Conservation (phyloP, 345 rosid genomes). For the Kernera saxatilis region DNA sequence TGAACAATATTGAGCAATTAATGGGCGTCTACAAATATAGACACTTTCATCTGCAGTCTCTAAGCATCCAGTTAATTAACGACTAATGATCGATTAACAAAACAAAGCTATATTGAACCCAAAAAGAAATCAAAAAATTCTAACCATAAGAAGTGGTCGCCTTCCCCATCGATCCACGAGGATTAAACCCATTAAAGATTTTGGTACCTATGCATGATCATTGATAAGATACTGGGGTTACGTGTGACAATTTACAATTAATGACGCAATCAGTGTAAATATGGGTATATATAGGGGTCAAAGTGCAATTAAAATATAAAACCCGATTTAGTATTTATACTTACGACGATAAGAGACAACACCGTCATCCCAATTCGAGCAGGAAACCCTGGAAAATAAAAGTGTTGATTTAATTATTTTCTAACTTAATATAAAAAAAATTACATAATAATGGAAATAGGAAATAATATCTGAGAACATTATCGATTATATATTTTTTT, state of each 20-base stretch:
- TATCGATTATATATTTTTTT: background rate
- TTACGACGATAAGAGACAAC: constrained; percentile 25
- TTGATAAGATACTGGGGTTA: background rate
- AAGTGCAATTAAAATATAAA: background rate
- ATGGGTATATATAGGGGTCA: background rate
- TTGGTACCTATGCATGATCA: constrained; percentile 19
- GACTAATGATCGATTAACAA: background rate
- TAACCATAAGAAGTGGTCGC: constrained; percentile 33
- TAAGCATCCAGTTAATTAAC: background rate
- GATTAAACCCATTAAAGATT: constrained; percentile 29
- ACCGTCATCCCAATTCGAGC: constrained; percentile 23
- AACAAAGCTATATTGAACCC: background rate
- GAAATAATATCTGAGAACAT: background rate
- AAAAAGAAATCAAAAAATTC: background rate
- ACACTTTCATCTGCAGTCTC: background rate
- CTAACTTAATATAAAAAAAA: background rate
- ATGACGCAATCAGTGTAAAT: background rate
- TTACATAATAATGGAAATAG: background rate
- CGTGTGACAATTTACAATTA: background rate
- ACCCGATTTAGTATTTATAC: background rate
- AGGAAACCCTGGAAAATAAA: constrained; percentile 11
- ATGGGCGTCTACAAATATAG: no score
- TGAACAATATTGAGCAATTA: no score
- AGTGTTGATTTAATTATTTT: background rate
- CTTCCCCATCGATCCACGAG: constrained; percentile 34